A percentile compares a stretch with the other conserved stretches of the same genome.
These are phyloP conservation scores for Rhizoclosmatium globosum DNA, from an alignment of 192 early-diverging fungal species.

Conservation along the genomic window DNA sequence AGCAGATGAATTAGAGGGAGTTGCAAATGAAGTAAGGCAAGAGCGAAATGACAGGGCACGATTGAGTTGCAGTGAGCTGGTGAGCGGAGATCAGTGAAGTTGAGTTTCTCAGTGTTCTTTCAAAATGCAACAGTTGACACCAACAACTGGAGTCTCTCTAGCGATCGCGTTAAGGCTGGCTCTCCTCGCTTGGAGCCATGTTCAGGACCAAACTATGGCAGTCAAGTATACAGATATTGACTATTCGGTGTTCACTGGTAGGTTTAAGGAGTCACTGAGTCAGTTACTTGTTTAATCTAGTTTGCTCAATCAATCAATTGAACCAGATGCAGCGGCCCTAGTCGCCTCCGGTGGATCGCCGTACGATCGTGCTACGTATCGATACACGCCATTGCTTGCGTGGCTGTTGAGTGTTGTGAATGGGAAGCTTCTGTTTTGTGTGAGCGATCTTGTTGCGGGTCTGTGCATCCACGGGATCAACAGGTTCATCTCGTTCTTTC, in stretches of 20 bases:
- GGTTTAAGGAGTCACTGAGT: neutral
- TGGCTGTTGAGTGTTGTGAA: conserved; percentile 86
- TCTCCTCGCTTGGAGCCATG: neutral
- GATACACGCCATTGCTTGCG: conserved; percentile 97
- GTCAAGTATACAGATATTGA: conserved; percentile 99
- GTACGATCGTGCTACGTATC: conserved; percentile 91
- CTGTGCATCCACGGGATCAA: conserved; percentile 59
- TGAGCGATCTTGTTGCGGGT: conserved; percentile 82
- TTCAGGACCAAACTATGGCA: conserved; percentile 85
- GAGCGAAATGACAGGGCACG: too few species aligned
- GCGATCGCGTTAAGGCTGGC: neutral
- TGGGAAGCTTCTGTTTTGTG: conserved; percentile 94
- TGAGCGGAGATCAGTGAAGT: neutral
- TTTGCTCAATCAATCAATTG: conserved; percentile 30
- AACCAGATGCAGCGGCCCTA: conserved; percentile 81
- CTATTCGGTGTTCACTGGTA: conserved; percentile 88
- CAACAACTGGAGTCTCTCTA: neutral
- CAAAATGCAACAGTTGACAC: neutral
- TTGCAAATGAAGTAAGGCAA: too few species aligned
- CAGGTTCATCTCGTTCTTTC: too few species aligned
- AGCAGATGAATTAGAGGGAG: too few species aligned
- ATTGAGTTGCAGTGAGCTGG: neutral
- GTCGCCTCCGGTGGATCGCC: conserved; percentile 79
- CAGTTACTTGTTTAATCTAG: neutral
- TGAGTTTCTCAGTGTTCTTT: neutral